phyloP scores from a whole-genome alignment of 768 basidiomycete species.

The Auriscalpium vulgare region DNA sequence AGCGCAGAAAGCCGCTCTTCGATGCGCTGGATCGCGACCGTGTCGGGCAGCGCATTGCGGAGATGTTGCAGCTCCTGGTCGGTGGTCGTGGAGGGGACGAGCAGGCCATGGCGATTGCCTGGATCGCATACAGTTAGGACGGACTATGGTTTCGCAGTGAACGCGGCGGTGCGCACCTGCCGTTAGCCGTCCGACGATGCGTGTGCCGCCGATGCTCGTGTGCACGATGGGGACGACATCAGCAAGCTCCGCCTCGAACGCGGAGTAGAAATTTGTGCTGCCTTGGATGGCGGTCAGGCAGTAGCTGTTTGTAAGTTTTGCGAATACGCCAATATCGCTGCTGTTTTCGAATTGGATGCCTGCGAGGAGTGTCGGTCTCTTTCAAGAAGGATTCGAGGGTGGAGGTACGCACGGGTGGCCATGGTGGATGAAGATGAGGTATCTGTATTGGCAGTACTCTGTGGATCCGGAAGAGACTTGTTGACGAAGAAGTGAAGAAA shows the following conservation, averaged over 20 bases:
- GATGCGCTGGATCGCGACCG: conserved; percentile 91
- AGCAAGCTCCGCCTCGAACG: conserved; percentile 89
- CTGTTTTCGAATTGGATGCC: conserved; percentile 92
- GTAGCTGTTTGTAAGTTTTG: conserved; percentile 97
- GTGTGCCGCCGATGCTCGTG: conserved; percentile 89
- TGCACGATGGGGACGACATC: conserved; percentile 95
- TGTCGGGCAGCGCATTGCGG: conserved; percentile 87
- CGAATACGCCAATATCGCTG: conserved; percentile 93
- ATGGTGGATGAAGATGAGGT: conserved; percentile 27
- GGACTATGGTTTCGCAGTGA: not conserved
- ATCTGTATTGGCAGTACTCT: not conserved
- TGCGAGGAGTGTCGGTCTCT: conserved; percentile 22
- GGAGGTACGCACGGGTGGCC: conserved; percentile 52
- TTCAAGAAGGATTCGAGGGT: not conserved
- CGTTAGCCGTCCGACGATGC: conserved; percentile 88
- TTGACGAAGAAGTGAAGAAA: too few relatives aligned
- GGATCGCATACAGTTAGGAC: not conserved
- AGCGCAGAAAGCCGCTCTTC: conserved; percentile 96
- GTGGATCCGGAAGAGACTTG: too few relatives aligned
- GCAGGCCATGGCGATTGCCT: conserved; percentile 96
- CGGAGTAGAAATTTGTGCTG: conserved; percentile 96
- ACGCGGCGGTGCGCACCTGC: conserved; percentile 49
- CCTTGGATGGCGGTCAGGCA: conserved; percentile 91
- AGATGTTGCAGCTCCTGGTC: conserved; percentile 98
- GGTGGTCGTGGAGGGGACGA: conserved; percentile 91